phyloP scores from a whole-genome alignment of 2,329 filamentous ascomycete species.

The Cercospora sesami region DNA sequence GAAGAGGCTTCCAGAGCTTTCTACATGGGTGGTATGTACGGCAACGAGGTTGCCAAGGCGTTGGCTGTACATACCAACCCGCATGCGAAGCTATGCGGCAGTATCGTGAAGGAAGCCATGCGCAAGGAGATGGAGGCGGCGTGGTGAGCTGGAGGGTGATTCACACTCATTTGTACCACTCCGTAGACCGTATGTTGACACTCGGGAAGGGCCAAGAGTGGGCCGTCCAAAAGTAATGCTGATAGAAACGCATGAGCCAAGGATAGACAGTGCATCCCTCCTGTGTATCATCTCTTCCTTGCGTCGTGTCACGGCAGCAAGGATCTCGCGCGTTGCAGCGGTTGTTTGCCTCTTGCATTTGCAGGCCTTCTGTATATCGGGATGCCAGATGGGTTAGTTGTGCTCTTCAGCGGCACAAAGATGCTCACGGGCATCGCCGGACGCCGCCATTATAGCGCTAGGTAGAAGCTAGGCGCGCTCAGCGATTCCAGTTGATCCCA shows the following conservation, averaged over 20 bases:
- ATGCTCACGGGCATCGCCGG: background rate
- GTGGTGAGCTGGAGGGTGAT: background rate
- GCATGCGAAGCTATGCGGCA: constrained; percentile 63
- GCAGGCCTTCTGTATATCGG: too few species aligned
- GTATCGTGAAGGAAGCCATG: constrained; percentile 61
- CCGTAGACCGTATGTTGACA: background rate
- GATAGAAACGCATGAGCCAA: background rate
- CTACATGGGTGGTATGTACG: constrained; percentile 55
- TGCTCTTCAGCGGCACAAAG: background rate
- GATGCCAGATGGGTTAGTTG: too few species aligned
- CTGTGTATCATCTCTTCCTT: background rate
- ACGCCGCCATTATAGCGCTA: background rate
- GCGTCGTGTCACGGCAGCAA: background rate
- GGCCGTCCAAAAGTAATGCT: background rate
- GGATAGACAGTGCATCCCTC: background rate
- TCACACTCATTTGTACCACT: background rate
- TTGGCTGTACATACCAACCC: constrained; percentile 63
- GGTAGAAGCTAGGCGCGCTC: background rate
- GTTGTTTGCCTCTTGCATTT: background rate
- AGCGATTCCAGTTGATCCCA: constrained; percentile 59
- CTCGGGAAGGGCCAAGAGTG: too few species aligned
- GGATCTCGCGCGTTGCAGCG: background rate
- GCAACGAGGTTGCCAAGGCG: constrained; percentile 58
- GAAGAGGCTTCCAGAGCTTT: constrained; percentile 59
- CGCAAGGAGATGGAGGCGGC: constrained; percentile 52